These are phyloP conservation scores for Boletus mariae DNA, from an alignment of 1,284 basidiomycete species.

Conservation along the genomic window DNA sequence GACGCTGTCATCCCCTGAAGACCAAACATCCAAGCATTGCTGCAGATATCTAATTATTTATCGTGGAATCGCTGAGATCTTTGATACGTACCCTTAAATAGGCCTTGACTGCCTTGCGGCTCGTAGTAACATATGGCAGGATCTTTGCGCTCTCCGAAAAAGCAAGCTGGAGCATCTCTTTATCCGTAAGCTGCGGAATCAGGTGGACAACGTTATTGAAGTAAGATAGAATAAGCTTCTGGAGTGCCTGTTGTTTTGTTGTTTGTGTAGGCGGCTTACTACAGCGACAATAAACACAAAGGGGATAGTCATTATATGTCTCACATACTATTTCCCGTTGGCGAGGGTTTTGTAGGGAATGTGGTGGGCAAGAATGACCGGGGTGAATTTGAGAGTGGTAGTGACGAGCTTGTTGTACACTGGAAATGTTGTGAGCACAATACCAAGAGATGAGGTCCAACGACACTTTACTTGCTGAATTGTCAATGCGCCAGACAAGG, in stretches of 20 bases:
- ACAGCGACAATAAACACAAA: not conserved
- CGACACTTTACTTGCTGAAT: slow-evolving; percentile 48
- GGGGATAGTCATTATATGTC: slow-evolving; percentile 1
- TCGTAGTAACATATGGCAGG: slow-evolving; percentile 80
- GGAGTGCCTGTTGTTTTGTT: slow-evolving; percentile 73
- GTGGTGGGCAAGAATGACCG: slow-evolving; percentile 85
- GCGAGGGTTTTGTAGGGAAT: slow-evolving; percentile 81
- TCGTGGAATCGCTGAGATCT: not conserved
- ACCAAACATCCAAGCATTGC: slow-evolving; percentile 85
- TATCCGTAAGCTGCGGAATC: slow-evolving; percentile 72
- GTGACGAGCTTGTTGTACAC: slow-evolving; percentile 92
- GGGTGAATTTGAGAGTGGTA: slow-evolving; percentile 88
- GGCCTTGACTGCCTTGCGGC: slow-evolving; percentile 77
- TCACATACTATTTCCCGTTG: slow-evolving; percentile 79
- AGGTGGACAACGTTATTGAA: slow-evolving; percentile 83
- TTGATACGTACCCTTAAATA: slow-evolving; percentile 71
- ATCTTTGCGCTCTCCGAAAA: slow-evolving; percentile 83
- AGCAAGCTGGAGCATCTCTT: slow-evolving; percentile 67
- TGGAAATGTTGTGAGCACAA: slow-evolving; percentile 28
- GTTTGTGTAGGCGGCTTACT: slow-evolving; percentile 79
- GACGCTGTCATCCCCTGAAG: slow-evolving; percentile 74
- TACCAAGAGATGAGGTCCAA: not conserved
- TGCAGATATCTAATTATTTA: slow-evolving; percentile 26
- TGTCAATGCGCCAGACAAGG: slow-evolving; percentile 80
- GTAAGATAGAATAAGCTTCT: slow-evolving; percentile 86